Evolutionary conservation across 2,329 filamentous ascomycete genomes (phyloP), one percentile per base, ranked within the genome.

Genomic region (Aspergillus luchuensis): DNA sequence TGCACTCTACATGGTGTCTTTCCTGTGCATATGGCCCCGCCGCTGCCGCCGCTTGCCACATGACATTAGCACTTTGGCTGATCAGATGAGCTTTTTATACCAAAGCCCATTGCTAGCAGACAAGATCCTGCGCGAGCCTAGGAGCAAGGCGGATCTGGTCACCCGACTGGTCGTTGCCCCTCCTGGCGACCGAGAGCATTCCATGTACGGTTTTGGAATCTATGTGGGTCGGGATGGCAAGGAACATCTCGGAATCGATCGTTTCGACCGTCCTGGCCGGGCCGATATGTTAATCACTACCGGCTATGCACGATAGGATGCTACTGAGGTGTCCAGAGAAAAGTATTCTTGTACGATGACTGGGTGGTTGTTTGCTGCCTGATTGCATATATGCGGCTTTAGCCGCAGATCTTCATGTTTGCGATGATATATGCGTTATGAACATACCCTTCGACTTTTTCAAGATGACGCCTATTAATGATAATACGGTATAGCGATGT

Each of bases 61-160:
- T 72, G 82, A 83, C 5, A 87, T 91, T 43, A 85, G 83, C 62
- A 91, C 85, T 50, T 81, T 96, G 17, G 90, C 90, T 1, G 91
- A 93, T 72, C 81, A 93, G 21, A 84, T 96, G 67, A 89, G 87
- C 70, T 93, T 94, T 72, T 81, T 94, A 45, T 87, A 91, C 61
- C 88, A 89, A 66, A 88, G 88, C 47, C 88, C 89, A 23, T 80
- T 96, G 17, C 80, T 91, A 2, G 81, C 85, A 5, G 92, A 97
- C 70, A 82, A 87, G 8, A 85, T 89, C 0, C 94, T 97, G 72
- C 83, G 87, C 54, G 84, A 87, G 39, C 86, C 89, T 2, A 81
- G 82, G 28, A 87, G 83, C n/a, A 89, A 88, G 65, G 80, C 80
- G 0, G 89, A 92, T 65, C 82, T 97, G 19, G 83, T 89, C 21